Evolutionary conservation across 148 eudicot genomes (phyloP).

Genomic region (Chenopodium suecicum): DNA sequence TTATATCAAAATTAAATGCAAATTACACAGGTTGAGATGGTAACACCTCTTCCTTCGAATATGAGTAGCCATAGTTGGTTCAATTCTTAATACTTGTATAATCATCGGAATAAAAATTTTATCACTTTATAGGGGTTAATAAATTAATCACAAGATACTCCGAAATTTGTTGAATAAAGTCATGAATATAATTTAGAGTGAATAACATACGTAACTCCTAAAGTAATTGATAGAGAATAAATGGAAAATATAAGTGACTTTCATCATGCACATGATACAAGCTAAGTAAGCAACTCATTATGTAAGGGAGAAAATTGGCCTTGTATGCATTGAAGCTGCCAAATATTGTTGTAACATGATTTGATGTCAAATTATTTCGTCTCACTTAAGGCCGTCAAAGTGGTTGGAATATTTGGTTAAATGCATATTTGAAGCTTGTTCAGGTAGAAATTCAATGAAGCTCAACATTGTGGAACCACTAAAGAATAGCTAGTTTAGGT

Average conservation of each 20-base stretch:
- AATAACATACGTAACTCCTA: background rate
- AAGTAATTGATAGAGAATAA: background rate
- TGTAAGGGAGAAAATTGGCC: background rate
- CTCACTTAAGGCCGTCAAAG: background rate
- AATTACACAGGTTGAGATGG: too few relatives aligned
- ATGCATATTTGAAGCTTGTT: background rate
- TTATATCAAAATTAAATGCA: too few relatives aligned
- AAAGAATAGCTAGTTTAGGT: conserved; percentile 3
- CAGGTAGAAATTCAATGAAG: conserved; percentile 2
- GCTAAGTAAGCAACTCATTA: background rate
- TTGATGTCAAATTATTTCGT: background rate
- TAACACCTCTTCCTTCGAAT: too few relatives aligned
- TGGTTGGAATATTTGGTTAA: conserved; percentile 18
- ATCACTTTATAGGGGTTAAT: too few relatives aligned
- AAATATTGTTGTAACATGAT: background rate
- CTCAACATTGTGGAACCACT: background rate
- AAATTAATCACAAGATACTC: too few relatives aligned
- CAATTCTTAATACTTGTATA: too few relatives aligned
- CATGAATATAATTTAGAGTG: too few relatives aligned
- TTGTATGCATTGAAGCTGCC: background rate
- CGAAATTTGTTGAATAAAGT: too few relatives aligned
- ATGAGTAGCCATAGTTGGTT: too few relatives aligned
- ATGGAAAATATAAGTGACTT: background rate
- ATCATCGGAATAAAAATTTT: too few relatives aligned
- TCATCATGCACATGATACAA: background rate